These are phyloP conservation scores for Cladorrhinum sp. DNA, from an alignment of 2,329 filamentous ascomycete genomes.

Conservation along the genomic window DNA sequence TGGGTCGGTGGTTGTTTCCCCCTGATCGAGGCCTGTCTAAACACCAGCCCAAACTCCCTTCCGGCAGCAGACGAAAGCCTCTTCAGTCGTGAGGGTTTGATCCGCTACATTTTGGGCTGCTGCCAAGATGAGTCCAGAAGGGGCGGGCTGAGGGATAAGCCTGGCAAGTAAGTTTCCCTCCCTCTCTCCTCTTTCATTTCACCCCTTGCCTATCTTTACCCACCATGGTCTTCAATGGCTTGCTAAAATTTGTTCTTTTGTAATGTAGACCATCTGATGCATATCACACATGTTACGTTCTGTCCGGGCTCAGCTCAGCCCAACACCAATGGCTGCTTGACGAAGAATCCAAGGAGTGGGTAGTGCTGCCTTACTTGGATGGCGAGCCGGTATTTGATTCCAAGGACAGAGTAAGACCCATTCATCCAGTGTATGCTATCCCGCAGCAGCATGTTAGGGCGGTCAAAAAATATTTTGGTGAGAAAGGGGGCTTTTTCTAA, in stretches of 20 bases:
- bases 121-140: constrained; percentile 70
- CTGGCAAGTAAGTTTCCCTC: constrained; percentile 67
- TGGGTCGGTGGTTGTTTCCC: constrained; percentile 97
- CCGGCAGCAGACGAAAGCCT: constrained; percentile 44
- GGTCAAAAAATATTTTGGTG: constrained; percentile 63
- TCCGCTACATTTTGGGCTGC: constrained; percentile 85
- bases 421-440: constrained; percentile 85
- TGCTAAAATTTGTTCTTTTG: not conserved
- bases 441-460: constrained; percentile 66
- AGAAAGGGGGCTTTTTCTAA: constrained; percentile 52
- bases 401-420: constrained; percentile 63
- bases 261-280: constrained; percentile 67
- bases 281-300: constrained; percentile 91
- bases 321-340: constrained; percentile 64
- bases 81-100: constrained; percentile 80
- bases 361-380: constrained; percentile 46
- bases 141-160: constrained; percentile 91
- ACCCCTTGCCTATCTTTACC: constrained; percentile 1
- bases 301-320: constrained; percentile 78
- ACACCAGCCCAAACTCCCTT: constrained; percentile 32
- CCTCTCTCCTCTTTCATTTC: too few relatives aligned
- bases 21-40: constrained; percentile 75
- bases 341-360: constrained; percentile 43
- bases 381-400: constrained; percentile 65
- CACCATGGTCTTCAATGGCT: not conserved